Conservation (phyloP, 2,329 filamentous ascomycete species). For the Neonectria sp. region DNA sequence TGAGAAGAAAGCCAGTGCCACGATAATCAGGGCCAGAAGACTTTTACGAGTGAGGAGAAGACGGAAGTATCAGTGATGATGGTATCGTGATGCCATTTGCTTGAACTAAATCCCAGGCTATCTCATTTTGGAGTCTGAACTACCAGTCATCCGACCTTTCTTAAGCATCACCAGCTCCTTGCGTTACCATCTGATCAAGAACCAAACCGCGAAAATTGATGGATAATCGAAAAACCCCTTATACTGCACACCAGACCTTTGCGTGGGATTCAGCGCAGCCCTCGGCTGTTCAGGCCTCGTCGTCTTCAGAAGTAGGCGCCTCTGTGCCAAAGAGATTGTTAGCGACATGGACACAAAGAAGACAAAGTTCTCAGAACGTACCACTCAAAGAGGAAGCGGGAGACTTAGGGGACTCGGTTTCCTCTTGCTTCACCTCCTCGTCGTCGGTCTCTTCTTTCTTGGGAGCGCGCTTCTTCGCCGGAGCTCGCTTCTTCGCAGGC, state of each 20-base stretch:
- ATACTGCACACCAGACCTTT: neutral
- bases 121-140: neutral
- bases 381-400: slow-evolving; percentile 37
- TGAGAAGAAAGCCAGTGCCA: neutral
- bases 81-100: slow-evolving; percentile 1
- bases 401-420: slow-evolving; percentile 27
- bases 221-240: neutral
- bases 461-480: slow-evolving; percentile 37
- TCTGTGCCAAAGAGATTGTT: slow-evolving; percentile 22
- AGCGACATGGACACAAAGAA: neutral
- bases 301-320: slow-evolving; percentile 35
- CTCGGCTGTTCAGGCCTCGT: slow-evolving; percentile 19
- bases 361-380: slow-evolving; percentile 20
- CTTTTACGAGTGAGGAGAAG: neutral
- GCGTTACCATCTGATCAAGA: slow-evolving; percentile 7
- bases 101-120: slow-evolving; percentile 7
- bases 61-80: neutral
- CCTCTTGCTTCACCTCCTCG: slow-evolving; percentile 44
- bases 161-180: slow-evolving; percentile 4
- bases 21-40: neutral
- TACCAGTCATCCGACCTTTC: slow-evolving; percentile 5
- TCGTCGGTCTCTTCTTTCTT: slow-evolving; percentile 46
- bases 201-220: slow-evolving; percentile 2
- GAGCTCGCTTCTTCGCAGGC: slow-evolving; percentile 49
- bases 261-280: neutral